Evolutionary conservation across 352 stramenopile genomes (phyloP).

Genomic region (Phytophthora sojae): DNA sequence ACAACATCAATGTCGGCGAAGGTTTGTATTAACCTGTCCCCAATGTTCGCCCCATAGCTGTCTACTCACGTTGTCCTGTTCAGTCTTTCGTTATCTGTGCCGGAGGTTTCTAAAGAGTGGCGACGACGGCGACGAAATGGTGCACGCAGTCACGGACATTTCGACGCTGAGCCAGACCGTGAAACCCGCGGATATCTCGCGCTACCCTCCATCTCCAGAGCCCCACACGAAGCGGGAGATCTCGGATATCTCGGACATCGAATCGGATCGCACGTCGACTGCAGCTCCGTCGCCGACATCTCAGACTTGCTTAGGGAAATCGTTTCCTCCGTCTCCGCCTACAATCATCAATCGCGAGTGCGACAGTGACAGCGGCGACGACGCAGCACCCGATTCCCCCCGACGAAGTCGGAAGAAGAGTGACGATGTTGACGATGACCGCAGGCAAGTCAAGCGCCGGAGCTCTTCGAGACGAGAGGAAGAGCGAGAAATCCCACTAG

Average conservation of each 20-base stretch:
- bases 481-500: neutral
- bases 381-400: conserved; percentile 15
- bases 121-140: conserved; percentile 40
- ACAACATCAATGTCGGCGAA: conserved; percentile 81
- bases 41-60: too few species aligned
- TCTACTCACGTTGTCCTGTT: neutral
- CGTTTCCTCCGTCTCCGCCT: conserved; percentile 21
- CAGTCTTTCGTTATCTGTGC: conserved; percentile 70
- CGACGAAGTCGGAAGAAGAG: conserved; percentile 20
- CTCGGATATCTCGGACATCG: conserved; percentile 49
- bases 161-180: conserved; percentile 53
- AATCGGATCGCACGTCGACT: conserved; percentile 37
- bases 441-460: conserved; percentile 13
- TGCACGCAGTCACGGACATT: conserved; percentile 63
- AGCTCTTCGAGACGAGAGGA: conserved; percentile 4
- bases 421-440: conserved; percentile 12
- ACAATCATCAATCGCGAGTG: conserved; percentile 36
- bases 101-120: conserved; percentile 57
- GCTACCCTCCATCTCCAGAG: conserved; percentile 21
- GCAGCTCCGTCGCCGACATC: conserved; percentile 29
- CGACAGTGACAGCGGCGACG: conserved; percentile 30
- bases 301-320: conserved; percentile 7
- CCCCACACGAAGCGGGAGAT: conserved; percentile 42
- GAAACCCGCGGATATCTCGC: conserved; percentile 18
- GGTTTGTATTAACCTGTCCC: conserved; percentile 25